Conservation (phyloP, 371 early-diverging fungal genomes). For the Saksenaea vasiformis region DNA sequence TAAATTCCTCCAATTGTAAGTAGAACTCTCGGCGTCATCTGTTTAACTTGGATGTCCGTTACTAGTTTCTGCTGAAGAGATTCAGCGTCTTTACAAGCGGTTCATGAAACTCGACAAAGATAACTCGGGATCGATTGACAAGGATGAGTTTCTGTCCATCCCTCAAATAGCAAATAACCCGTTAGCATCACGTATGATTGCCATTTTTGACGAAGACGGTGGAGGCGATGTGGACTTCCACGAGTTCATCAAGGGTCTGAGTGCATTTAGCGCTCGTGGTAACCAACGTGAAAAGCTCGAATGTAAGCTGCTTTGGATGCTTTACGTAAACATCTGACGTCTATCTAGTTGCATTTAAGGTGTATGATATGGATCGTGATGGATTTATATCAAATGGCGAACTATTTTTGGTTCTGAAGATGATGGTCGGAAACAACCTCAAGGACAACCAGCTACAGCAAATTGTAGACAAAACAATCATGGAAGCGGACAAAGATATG, state of each 20-base stretch:
- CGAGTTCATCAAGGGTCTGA: conserved; percentile 94
- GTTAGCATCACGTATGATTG: conserved; percentile 91
- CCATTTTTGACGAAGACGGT: conserved; percentile 96
- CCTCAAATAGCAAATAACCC: conserved; percentile 97
- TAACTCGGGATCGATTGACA: conserved; percentile 91
- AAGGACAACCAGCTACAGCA: conserved; percentile 96
- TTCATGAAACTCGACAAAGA: conserved; percentile 97
- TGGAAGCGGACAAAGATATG: conserved; percentile 94
- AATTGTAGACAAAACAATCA: conserved; percentile 99
- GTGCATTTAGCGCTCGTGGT: conserved; percentile 92
- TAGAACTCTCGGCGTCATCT: not conserved
- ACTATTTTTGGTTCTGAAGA: conserved; percentile 93
- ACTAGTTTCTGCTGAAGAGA: conserved; percentile 89
- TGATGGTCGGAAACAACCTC: conserved; percentile 97
- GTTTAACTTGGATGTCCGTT: not conserved
- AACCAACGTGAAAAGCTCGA: conserved; percentile 90
- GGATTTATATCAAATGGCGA: conserved; percentile 98
- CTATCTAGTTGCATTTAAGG: conserved; percentile 89
- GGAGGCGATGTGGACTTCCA: conserved; percentile 98
- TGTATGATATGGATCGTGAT: conserved; percentile 99
- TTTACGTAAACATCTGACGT: not conserved
- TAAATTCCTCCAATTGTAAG: conserved; percentile 55
- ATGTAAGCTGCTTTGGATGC: conserved; percentile 60
- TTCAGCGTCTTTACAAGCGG: conserved; percentile 95
- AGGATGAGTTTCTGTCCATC: conserved; percentile 92